These are phyloP conservation scores for Thielaviopsis euricoi DNA, from an alignment of 2,329 filamentous ascomycete species.

Conservation along the genomic window DNA sequence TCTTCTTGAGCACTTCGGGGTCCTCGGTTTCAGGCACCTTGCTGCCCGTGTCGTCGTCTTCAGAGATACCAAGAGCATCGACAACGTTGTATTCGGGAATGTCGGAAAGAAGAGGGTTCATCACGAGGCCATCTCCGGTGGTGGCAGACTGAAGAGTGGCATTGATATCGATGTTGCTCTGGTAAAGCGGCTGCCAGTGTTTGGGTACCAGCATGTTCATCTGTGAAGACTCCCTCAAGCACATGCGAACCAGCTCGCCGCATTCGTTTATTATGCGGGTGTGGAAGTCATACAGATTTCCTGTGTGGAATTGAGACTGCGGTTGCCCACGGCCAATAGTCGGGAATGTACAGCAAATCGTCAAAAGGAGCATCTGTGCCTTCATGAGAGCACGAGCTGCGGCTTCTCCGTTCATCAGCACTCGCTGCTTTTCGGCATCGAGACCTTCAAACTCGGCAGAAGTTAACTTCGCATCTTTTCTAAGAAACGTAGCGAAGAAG, in stretches of 20 bases:
- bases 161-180: neutral
- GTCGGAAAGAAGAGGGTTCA: slow-evolving; percentile 2
- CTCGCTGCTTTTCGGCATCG: slow-evolving; percentile 22
- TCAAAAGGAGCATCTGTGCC: slow-evolving; percentile 50
- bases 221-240: slow-evolving; percentile 70
- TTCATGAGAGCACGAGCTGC: slow-evolving; percentile 65
- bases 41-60: slow-evolving; percentile 16
- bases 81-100: slow-evolving; percentile 8
- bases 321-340: neutral
- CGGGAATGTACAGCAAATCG: slow-evolving; percentile 10
- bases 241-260: slow-evolving; percentile 60
- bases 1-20: neutral
- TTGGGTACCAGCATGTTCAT: slow-evolving; percentile 59
- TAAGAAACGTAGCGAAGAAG: slow-evolving; percentile 56
- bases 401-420: slow-evolving; percentile 49
- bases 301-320: slow-evolving; percentile 37
- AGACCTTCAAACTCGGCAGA: slow-evolving; percentile 20
- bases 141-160: slow-evolving; percentile 1
- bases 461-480: slow-evolving; percentile 21
- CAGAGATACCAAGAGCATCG: slow-evolving; percentile 14
- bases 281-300: slow-evolving; percentile 80
- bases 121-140: neutral
- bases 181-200: slow-evolving; percentile 34
- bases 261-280: slow-evolving; percentile 55
- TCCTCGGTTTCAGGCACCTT: neutral